These are phyloP conservation scores for Cryphonectria carpinicola DNA, from an alignment of 2,329 filamentous ascomycete genomes.

Conservation along the genomic window DNA sequence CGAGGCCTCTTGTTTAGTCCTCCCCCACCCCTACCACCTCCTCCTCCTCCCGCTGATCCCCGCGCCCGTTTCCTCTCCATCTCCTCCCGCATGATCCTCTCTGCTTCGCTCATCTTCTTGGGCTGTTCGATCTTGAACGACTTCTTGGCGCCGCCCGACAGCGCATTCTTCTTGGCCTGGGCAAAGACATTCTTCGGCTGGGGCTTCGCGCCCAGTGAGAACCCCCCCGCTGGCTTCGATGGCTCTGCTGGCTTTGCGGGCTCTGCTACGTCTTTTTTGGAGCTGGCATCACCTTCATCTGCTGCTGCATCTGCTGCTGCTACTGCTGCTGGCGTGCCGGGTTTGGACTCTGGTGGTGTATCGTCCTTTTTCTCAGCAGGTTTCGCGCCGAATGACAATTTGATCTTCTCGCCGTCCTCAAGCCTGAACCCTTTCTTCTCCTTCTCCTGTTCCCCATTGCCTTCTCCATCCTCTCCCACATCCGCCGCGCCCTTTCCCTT, in stretches of 20 bases:
- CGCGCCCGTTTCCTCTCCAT: slow-evolving; percentile 70
- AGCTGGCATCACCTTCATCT: slow-evolving; percentile 29
- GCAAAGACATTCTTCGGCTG: slow-evolving; percentile 80
- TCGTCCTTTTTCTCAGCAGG: slow-evolving; percentile 29
- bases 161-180: slow-evolving; percentile 69
- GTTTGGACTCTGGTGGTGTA: slow-evolving; percentile 15
- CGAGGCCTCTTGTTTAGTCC: slow-evolving; percentile 54
- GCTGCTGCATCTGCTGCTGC: not conserved
- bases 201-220: slow-evolving; percentile 67
- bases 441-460: slow-evolving; percentile 41
- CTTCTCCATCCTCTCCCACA: slow-evolving; percentile 47
- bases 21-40: slow-evolving; percentile 37
- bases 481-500: slow-evolving; percentile 46
- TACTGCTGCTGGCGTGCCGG: slow-evolving; percentile 21
- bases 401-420: slow-evolving; percentile 76
- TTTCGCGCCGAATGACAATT: slow-evolving; percentile 65
- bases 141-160: slow-evolving; percentile 66
- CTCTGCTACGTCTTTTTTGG: slow-evolving; percentile 29
- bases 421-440: slow-evolving; percentile 57
- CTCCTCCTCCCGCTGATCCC: slow-evolving; percentile 44
- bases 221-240: slow-evolving; percentile 56
- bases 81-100: slow-evolving; percentile 87
- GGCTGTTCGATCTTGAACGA: slow-evolving; percentile 59
- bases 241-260: slow-evolving; percentile 28
- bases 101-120: slow-evolving; percentile 86